These are phyloP conservation scores for Cyclocybe cylindracea DNA, from an alignment of 768 basidiomycete genomes.

Conservation along the genomic window DNA sequence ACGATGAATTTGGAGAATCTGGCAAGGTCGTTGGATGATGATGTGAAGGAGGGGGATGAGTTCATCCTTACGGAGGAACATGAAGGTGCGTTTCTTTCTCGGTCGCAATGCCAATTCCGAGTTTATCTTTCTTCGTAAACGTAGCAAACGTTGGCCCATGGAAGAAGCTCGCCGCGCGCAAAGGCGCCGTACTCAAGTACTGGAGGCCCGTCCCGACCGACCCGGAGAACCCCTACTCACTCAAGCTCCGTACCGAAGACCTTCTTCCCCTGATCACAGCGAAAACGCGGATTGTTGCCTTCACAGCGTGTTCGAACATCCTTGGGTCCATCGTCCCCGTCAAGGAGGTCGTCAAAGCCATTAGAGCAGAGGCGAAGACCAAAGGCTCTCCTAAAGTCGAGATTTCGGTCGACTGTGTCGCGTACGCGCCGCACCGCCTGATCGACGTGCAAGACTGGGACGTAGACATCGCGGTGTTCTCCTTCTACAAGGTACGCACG, in stretches of 20 bases:
- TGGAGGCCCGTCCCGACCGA: slow-evolving; percentile 56
- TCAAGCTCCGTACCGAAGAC: slow-evolving; percentile 52
- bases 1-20: slow-evolving; percentile 73
- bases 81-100: slow-evolving; percentile 50
- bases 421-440: slow-evolving; percentile 71
- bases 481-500: slow-evolving; percentile 72
- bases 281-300: slow-evolving; percentile 72
- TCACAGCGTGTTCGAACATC: slow-evolving; percentile 76
- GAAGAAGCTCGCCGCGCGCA: slow-evolving; percentile 69
- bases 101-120: background rate
- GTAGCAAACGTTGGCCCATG: slow-evolving; percentile 75
- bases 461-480: slow-evolving; percentile 70
- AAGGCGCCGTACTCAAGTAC: slow-evolving; percentile 52
- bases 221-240: slow-evolving; percentile 66
- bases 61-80: slow-evolving; percentile 81
- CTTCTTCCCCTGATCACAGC: slow-evolving; percentile 62
- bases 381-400: slow-evolving; percentile 63
- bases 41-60: slow-evolving; percentile 63
- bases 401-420: slow-evolving; percentile 75
- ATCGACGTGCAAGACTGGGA: slow-evolving; percentile 80
- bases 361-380: slow-evolving; percentile 49
- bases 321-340: slow-evolving; percentile 68
- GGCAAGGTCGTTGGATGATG: slow-evolving; percentile 56
- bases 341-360: slow-evolving; percentile 51
- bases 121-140: background rate